These are phyloP conservation scores for Calonectria pteridis DNA, from an alignment of 2,329 filamentous ascomycete genomes.

Conservation along the genomic window DNA sequence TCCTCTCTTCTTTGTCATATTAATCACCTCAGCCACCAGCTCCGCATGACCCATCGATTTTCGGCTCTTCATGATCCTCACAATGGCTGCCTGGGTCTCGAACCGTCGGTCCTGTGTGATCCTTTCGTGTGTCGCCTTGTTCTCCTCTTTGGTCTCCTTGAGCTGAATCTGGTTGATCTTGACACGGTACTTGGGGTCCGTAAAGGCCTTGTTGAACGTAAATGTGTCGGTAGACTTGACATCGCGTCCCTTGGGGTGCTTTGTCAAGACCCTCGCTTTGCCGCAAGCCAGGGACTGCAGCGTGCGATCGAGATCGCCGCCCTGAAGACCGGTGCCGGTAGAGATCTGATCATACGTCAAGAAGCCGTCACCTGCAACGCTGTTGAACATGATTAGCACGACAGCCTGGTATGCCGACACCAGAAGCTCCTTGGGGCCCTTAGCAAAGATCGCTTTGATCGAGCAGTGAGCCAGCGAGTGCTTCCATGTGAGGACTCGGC, in stretches of 20 bases:
- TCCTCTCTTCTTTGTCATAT: conserved; percentile 87
- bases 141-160: conserved; percentile 95
- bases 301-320: conserved; percentile 86
- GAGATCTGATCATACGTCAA: conserved; percentile 83
- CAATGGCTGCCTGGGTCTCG: conserved; percentile 96
- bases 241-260: conserved; percentile 87
- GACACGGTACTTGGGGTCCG: conserved; percentile 86
- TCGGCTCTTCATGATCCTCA: conserved; percentile 95
- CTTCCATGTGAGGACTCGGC: conserved; percentile 90
- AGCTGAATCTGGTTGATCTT: conserved; percentile 99
- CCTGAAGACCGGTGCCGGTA: conserved; percentile 78
- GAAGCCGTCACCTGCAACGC: conserved; percentile 67
- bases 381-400: conserved; percentile 91
- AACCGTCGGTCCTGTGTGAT: conserved; percentile 92
- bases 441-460: conserved; percentile 83
- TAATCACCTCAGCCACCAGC: conserved; percentile 91
- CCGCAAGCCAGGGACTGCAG: conserved; percentile 96
- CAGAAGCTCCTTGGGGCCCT: conserved; percentile 86
- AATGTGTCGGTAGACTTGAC: conserved; percentile 86
- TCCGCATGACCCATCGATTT: conserved; percentile 90
- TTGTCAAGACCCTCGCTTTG: conserved; percentile 84
- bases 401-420: conserved; percentile 94
- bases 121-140: conserved; percentile 91
- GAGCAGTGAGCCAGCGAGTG: conserved; percentile 93
- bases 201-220: conserved; percentile 81